phyloP scores from a whole-genome alignment of 176 grass and related monocot species.

The Guadua angustifolia region DNA sequence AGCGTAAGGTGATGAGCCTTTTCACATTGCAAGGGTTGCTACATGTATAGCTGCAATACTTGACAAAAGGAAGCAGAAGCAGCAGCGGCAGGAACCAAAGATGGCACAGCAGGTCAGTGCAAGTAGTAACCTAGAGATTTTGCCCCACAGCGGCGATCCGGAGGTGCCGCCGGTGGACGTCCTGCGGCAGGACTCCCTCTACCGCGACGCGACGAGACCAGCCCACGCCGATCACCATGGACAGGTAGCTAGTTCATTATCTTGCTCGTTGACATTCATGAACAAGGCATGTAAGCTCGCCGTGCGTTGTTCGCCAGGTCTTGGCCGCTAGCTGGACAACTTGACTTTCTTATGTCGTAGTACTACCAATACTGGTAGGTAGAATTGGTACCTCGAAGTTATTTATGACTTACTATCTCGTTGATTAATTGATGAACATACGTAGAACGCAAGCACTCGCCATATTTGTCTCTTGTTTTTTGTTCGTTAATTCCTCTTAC shows the following conservation, averaged over 20 bases:
- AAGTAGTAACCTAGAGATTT: constrained; percentile 45
- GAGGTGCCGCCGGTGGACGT: constrained; percentile 40
- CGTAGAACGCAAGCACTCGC: background rate
- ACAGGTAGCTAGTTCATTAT: background rate
- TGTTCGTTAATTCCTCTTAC: background rate
- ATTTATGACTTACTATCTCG: background rate
- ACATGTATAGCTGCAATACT: background rate
- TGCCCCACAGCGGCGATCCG: constrained; percentile 31
- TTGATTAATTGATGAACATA: background rate
- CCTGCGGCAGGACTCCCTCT: constrained; percentile 56
- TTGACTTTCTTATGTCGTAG: background rate
- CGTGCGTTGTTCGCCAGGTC: background rate
- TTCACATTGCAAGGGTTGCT: too few relatives aligned
- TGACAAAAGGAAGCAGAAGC: background rate
- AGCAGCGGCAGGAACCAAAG: background rate
- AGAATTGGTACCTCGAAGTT: background rate
- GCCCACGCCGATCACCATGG: constrained; percentile 40
- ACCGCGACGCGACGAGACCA: constrained; percentile 51
- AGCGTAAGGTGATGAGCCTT: background rate
- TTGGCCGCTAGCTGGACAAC: background rate
- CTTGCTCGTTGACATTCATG: background rate
- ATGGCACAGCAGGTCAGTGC: background rate
- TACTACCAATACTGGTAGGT: background rate
- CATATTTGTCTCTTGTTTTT: background rate
- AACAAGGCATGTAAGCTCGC: background rate